These are phyloP conservation scores for Medicago ruthenica DNA, from an alignment of 306 rosid species.

Conservation along the genomic window DNA sequence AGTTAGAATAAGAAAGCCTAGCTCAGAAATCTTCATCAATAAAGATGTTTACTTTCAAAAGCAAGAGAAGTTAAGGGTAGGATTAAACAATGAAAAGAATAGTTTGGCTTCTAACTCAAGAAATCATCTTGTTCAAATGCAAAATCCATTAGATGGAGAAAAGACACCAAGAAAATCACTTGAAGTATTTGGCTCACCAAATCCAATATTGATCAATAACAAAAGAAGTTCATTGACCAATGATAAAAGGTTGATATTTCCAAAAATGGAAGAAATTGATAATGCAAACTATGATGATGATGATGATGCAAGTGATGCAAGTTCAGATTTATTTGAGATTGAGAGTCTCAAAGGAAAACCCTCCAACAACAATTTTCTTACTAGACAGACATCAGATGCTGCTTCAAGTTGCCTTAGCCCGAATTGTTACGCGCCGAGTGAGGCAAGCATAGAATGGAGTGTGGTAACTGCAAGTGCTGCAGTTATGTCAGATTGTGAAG, in stretches of 20 bases:
- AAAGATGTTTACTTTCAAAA: slow-evolving; percentile 44
- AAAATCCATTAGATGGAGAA: slow-evolving; percentile 44
- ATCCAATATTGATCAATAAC: slow-evolving; percentile 34
- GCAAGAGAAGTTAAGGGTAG: slow-evolving; percentile 45
- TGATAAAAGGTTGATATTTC: slow-evolving; percentile 53
- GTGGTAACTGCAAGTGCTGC: slow-evolving; percentile 88
- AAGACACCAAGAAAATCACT: slow-evolving; percentile 59
- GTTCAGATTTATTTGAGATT: slow-evolving; percentile 92
- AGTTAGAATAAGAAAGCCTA: slow-evolving; percentile 45
- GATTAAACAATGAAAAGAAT: slow-evolving; percentile 36
- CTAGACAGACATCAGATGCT: slow-evolving; percentile 57
- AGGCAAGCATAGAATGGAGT: slow-evolving; percentile 96
- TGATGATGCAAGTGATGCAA: slow-evolving; percentile 78
- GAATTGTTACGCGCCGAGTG: slow-evolving; percentile 83
- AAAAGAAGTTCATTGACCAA: slow-evolving; percentile 56
- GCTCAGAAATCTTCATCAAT: slow-evolving; percentile 31
- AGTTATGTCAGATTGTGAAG: slow-evolving; percentile 73
- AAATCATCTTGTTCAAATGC: slow-evolving; percentile 42
- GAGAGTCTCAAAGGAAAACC: slow-evolving; percentile 68
- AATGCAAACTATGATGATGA: slow-evolving; percentile 49
- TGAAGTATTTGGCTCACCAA: slow-evolving; percentile 78
- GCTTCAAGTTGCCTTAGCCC: slow-evolving; percentile 64
- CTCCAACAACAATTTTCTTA: slow-evolving; percentile 55
- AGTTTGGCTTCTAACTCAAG: slow-evolving; percentile 43
- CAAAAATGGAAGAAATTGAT: slow-evolving; percentile 50